A percentile compares a stretch with the other conserved stretches of the same genome.
phyloP scores from a whole-genome alignment of 169 alveolate genomes.

The Besnoitia besnoiti region DNA sequence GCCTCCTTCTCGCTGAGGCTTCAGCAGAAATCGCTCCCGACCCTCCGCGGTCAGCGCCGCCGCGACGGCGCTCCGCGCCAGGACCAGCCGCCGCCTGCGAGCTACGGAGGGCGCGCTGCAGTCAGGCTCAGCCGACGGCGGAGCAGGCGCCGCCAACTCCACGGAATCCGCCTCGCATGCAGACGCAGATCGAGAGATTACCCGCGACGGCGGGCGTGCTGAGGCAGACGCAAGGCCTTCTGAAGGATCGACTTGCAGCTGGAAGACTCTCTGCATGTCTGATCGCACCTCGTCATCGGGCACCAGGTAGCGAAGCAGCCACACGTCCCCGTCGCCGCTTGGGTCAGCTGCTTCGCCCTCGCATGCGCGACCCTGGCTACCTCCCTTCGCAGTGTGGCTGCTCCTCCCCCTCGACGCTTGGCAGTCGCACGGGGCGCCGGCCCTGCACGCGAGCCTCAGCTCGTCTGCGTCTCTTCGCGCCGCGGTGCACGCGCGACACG shows the following conservation, averaged over 20 bases:
- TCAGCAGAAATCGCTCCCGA: conserved; percentile 75
- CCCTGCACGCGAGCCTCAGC: too few relatives aligned
- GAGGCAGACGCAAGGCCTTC: neutral
- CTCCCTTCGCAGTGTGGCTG: neutral
- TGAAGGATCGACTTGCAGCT: conserved; percentile 48
- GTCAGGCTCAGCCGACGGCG: too few relatives aligned
- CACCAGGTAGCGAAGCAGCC: conserved; percentile 13
- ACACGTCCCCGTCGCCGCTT: neutral
- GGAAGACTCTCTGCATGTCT: conserved; percentile 31
- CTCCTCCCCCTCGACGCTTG: neutral
- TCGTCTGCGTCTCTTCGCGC: too few relatives aligned
- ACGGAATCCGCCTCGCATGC: too few relatives aligned
- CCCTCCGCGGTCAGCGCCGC: conserved; percentile 67
- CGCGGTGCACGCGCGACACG: too few relatives aligned
- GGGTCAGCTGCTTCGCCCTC: neutral
- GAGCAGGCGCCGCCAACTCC: too few relatives aligned
- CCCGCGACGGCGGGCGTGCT: too few relatives aligned
- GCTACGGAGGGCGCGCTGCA: conserved; percentile 42
- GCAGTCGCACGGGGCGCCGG: neutral
- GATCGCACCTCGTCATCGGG: neutral
- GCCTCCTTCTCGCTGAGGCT: conserved; percentile 89
- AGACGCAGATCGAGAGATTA: neutral
- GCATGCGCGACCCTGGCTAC: neutral
- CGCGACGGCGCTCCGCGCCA: conserved; percentile 67
- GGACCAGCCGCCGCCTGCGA: conserved; percentile 56